These are phyloP conservation scores for Mycena kentingensis DNA, from an alignment of 768 basidiomycete species.

Conservation along the genomic window DNA sequence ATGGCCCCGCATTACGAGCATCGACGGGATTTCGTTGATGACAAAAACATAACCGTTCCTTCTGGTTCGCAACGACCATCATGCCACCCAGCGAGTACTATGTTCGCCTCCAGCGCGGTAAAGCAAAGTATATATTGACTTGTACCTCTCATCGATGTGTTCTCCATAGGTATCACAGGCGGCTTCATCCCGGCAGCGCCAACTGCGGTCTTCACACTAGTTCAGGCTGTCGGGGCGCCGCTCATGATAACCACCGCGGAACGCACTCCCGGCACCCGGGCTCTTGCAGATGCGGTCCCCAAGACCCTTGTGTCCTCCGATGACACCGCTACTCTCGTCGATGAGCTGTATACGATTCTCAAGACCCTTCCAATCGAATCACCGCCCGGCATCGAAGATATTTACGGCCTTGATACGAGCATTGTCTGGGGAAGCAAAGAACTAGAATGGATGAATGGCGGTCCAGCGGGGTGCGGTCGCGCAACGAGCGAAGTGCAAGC, in stretches of 20 bases:
- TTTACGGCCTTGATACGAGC: constrained; percentile 70
- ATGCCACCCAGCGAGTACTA: constrained; percentile 58
- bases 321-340: constrained; percentile 44
- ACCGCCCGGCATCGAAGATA: constrained; percentile 66
- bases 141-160: not conserved
- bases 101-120: constrained; percentile 64
- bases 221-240: constrained; percentile 37
- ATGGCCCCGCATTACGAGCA: too few species aligned
- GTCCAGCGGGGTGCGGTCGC: constrained; percentile 60
- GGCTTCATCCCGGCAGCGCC: constrained; percentile 76
- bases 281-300: constrained; percentile 42
- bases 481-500: constrained; percentile 50
- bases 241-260: constrained; percentile 50
- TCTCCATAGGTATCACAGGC: constrained; percentile 65
- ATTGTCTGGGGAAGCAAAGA: constrained; percentile 62
- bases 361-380: constrained; percentile 56
- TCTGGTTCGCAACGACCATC: too few species aligned
- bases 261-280: constrained; percentile 50
- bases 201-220: constrained; percentile 54
- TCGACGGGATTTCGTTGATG: too few species aligned
- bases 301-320: constrained; percentile 41
- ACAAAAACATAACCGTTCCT: too few species aligned
- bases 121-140: constrained; percentile 5
- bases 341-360: constrained; percentile 62
- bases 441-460: constrained; percentile 63